phyloP scores from a whole-genome alignment of 1,284 basidiomycete genomes.

The Ustilago crameri region DNA sequence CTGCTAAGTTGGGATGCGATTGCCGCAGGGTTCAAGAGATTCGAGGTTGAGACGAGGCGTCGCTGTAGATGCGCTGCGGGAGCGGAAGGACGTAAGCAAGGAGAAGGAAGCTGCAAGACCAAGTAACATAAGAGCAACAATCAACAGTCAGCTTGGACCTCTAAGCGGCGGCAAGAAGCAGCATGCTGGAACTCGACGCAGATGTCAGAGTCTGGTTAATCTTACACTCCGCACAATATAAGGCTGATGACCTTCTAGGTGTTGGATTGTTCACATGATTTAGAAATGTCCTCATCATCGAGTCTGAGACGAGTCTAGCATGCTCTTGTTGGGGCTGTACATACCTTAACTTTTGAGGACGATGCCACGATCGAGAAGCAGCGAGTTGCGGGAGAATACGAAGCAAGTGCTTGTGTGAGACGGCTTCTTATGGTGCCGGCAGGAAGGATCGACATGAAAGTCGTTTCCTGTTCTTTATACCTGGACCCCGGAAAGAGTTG shows the following conservation, averaged over 20 bases:
- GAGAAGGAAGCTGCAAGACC: conserved; percentile 4
- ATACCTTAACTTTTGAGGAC: neutral
- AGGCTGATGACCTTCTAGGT: conserved; percentile 51
- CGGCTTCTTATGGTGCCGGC: conserved; percentile 8
- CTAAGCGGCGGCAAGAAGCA: neutral
- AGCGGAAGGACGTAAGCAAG: neutral
- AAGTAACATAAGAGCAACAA: neutral
- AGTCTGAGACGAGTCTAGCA: neutral
- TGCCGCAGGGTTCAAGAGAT: conserved; percentile 26
- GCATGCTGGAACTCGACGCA: conserved; percentile 1
- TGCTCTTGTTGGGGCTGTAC: neutral
- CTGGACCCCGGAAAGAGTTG: conserved; percentile 5
- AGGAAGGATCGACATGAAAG: conserved; percentile 10
- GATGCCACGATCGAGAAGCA: neutral
- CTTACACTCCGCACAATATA: conserved; percentile 43
- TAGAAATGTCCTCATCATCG: conserved; percentile 53
- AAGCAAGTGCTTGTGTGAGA: conserved; percentile 3
- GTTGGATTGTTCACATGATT: conserved; percentile 61
- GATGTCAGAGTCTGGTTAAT: conserved; percentile 57
- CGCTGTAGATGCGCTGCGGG: neutral
- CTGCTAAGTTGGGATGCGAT: conserved; percentile 46
- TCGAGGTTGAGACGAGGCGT: conserved; percentile 1
- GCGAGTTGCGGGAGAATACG: neutral
- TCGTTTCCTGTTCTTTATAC: conserved; percentile 3
- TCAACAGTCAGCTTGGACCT: neutral